These are phyloP conservation scores for Vinca minor DNA, from an alignment of 257 asterid species.

Conservation along the genomic window DNA sequence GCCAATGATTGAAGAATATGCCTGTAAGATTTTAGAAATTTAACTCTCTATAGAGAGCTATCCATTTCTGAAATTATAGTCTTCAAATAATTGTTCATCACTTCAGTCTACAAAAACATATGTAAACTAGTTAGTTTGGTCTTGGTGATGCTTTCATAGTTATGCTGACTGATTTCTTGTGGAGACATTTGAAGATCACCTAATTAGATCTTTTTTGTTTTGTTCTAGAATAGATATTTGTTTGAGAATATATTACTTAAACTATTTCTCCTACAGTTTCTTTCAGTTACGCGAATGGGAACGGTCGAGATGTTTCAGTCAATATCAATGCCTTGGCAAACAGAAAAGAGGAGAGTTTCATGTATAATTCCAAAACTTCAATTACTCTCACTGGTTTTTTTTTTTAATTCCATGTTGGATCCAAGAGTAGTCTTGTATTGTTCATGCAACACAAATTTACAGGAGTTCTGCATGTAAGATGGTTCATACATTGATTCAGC, in stretches of 20 bases:
- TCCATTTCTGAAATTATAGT: background rate
- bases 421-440: background rate
- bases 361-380: constrained; percentile 53
- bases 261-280: constrained; percentile 51
- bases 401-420: constrained; percentile 11
- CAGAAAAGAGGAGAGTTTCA: constrained; percentile 71
- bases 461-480: constrained; percentile 97
- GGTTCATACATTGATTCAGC: constrained; percentile 74
- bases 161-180: background rate
- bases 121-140: background rate
- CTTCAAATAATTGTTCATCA: background rate
- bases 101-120: background rate
- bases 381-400: constrained; percentile 43
- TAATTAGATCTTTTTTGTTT: background rate
- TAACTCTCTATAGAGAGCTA: background rate
- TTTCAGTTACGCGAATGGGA: constrained; percentile 71
- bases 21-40: constrained; percentile 46
- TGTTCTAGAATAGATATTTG: background rate
- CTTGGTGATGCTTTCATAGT: background rate
- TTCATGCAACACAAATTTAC: constrained; percentile 22
- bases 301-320: constrained; percentile 84
- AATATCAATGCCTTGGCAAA: constrained; percentile 67
- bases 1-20: constrained; percentile 83
- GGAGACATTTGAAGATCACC: background rate
- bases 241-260: background rate